Conservation (phyloP, 2,329 filamentous ascomycete species). For the Fusarium phyllophilum region DNA sequence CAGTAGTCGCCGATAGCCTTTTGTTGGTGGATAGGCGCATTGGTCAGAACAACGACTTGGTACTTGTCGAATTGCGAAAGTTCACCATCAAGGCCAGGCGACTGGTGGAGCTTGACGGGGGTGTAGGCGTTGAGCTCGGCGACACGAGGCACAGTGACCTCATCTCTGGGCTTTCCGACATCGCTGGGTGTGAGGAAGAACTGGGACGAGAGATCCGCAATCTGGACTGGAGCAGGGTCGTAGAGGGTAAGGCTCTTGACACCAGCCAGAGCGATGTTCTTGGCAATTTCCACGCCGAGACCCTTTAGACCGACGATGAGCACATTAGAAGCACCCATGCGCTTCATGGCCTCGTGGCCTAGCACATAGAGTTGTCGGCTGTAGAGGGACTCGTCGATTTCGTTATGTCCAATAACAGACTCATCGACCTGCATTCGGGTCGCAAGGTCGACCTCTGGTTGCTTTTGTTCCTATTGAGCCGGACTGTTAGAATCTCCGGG, state of each 20-base stretch:
- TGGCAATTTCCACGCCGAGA: conserved; percentile 96
- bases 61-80: conserved; percentile 87
- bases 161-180: conserved; percentile 90
- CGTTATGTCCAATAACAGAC: conserved; percentile 63
- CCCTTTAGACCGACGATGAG: conserved; percentile 92
- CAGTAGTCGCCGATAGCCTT: conserved; percentile 90
- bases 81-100: conserved; percentile 74
- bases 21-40: conserved; percentile 83
- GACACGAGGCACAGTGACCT: conserved; percentile 86
- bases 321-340: conserved; percentile 96
- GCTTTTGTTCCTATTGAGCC: conserved; percentile 58
- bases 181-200: conserved; percentile 93
- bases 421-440: conserved; percentile 74
- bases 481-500: conserved; percentile 10
- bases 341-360: conserved; percentile 91
- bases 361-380: conserved; percentile 78
- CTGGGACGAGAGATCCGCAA: conserved; percentile 93
- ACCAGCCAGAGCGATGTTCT: conserved; percentile 97
- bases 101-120: conserved; percentile 81
- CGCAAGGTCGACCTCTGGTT: conserved; percentile 69
- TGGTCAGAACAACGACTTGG: conserved; percentile 91
- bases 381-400: conserved; percentile 79
- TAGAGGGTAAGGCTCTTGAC: conserved; percentile 96
- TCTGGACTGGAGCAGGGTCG: conserved; percentile 84
- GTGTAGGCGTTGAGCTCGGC: conserved; percentile 97